Percentiles rank a stretch among this genome's conserved stretches.
Evolutionary conservation across 73 alveolate species (phyloP).

Genomic region (Tetrahymena elliotti): DNA sequence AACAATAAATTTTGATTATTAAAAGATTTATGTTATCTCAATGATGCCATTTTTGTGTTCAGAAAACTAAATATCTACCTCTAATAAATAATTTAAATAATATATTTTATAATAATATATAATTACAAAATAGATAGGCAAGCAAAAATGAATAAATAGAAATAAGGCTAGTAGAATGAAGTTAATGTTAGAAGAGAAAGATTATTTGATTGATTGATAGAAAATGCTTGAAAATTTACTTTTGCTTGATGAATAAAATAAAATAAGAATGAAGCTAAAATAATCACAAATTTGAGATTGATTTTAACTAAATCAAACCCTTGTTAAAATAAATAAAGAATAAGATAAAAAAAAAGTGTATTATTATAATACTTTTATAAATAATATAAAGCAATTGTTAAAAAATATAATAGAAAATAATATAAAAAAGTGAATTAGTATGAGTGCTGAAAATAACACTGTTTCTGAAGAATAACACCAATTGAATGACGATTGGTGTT

Average conservation of each 20-base stretch:
- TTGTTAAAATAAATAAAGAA: neutral
- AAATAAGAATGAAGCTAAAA: neutral
- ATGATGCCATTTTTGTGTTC: no score
- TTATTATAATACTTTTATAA: neutral
- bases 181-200: neutral
- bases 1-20: no score
- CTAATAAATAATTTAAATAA: no score
- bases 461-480: neutral
- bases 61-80: no score
- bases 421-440: neutral
- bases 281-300: neutral
- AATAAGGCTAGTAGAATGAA: neutral
- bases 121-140: neutral
- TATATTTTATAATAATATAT: no score
- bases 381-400: neutral
- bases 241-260: neutral
- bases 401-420: neutral
- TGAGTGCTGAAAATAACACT: neutral
- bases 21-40: no score
- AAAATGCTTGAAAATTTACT: neutral
- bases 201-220: neutral
- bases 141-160: neutral
- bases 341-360: neutral
- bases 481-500: slow-evolving; percentile 33
- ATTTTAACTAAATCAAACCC: neutral